These are phyloP conservation scores for Luzula sylvatica DNA, from an alignment of 176 grass and related monocot genomes.

Conservation along the genomic window DNA sequence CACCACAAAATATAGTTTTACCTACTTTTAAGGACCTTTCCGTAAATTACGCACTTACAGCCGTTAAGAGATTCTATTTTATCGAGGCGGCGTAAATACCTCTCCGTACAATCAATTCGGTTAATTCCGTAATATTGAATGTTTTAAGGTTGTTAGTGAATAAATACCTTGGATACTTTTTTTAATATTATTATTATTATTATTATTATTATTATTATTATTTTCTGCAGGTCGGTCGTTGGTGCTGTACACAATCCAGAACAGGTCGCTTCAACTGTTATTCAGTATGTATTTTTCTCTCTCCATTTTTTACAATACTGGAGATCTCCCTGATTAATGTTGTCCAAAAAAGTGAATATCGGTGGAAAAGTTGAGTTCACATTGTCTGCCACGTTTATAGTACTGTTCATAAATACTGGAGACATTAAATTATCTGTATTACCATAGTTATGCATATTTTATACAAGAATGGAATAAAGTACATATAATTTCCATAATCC, in stretches of 20 bases:
- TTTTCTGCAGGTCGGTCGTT: slow-evolving; percentile 12
- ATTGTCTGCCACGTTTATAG: too few species aligned
- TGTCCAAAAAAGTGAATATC: too few species aligned
- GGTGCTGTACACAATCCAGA: slow-evolving; percentile 28
- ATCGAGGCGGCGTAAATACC: slow-evolving; percentile 1
- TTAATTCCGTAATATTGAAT: slow-evolving; percentile 12
- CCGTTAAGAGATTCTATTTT: slow-evolving; percentile 22
- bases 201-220: too few species aligned
- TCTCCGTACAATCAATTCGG: slow-evolving; percentile 4
- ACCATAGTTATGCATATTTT: too few species aligned
- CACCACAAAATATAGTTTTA: not conserved
- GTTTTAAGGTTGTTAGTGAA: not conserved
- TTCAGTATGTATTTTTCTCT: slow-evolving; percentile 17
- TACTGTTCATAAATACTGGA: too few species aligned
- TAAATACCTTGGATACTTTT: slow-evolving; percentile 12
- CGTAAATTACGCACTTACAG: slow-evolving; percentile 6
- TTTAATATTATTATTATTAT: too few species aligned
- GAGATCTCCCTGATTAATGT: too few species aligned
- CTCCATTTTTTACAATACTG: not conserved
- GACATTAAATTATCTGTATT: too few species aligned
- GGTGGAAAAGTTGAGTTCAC: too few species aligned
- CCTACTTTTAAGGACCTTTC: not conserved
- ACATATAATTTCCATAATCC: too few species aligned
- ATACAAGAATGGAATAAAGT: too few species aligned
- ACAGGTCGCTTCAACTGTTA: slow-evolving; percentile 19